These are phyloP conservation scores for Trypanosoma rangeli DNA, from an alignment of 208 protist species.

Conservation along the genomic window DNA sequence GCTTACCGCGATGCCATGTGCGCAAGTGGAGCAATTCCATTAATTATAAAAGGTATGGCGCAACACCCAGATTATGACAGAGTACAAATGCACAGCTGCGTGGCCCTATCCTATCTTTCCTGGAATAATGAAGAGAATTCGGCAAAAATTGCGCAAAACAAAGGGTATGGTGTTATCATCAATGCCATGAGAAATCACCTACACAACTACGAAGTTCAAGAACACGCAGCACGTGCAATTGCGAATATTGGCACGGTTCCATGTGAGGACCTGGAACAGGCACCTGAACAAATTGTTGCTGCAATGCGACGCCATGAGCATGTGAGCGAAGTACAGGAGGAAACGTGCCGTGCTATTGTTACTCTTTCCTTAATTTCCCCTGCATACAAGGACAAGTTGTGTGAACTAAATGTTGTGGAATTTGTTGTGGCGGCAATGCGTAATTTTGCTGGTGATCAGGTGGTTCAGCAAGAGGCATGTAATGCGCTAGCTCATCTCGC, in stretches of 20 bases:
- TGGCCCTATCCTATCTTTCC: constrained; percentile 91
- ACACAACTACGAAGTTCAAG: constrained; percentile 88
- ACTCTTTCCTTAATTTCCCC: constrained; percentile 85
- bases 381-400: constrained; percentile 85
- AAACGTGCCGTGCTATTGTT: constrained; percentile 88
- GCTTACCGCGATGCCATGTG: constrained; percentile 87
- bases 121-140: constrained; percentile 89
- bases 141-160: constrained; percentile 70
- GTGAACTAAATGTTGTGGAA: constrained; percentile 65
- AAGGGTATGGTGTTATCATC: constrained; percentile 82
- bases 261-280: constrained; percentile 50
- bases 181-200: constrained; percentile 87
- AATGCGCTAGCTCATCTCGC: constrained; percentile 90
- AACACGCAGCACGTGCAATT: constrained; percentile 85
- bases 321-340: constrained; percentile 87
- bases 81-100: constrained; percentile 89
- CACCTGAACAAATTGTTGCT: constrained; percentile 78
- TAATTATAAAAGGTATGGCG: constrained; percentile 88
- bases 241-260: constrained; percentile 83
- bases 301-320: constrained; percentile 81
- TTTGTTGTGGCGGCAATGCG: constrained; percentile 74
- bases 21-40: constrained; percentile 74
- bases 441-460: constrained; percentile 68
- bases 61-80: constrained; percentile 84
- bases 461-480: constrained; percentile 91